These are phyloP conservation scores for Cordia subcordata DNA, from an alignment of 257 asterid genomes.

Conservation along the genomic window DNA sequence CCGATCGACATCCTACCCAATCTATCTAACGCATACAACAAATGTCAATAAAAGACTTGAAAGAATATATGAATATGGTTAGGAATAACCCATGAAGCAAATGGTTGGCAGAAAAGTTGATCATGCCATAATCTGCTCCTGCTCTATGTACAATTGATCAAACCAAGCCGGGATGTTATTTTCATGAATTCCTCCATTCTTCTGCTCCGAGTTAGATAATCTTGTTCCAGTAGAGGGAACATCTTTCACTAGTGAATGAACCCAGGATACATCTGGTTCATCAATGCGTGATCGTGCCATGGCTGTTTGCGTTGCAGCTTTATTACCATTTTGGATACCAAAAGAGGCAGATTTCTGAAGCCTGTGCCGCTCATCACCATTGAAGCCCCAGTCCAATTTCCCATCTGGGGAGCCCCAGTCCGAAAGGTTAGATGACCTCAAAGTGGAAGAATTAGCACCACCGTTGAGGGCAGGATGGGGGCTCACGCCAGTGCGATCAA, in stretches of 20 bases:
- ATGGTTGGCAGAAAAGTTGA: slow-evolving; percentile 6
- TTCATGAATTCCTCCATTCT: slow-evolving; percentile 29
- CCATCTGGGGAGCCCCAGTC: slow-evolving; percentile 87
- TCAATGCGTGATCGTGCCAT: slow-evolving; percentile 14
- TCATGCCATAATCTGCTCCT: slow-evolving; percentile 75
- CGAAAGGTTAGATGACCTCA: slow-evolving; percentile 32
- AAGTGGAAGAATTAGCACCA: slow-evolving; percentile 28
- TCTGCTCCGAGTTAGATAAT: slow-evolving; percentile 30
- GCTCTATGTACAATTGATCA: slow-evolving; percentile 89
- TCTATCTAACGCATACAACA: slow-evolving; percentile 2
- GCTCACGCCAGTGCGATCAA: slow-evolving; percentile 43
- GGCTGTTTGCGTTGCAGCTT: slow-evolving; percentile 3
- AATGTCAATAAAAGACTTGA: slow-evolving; percentile 12
- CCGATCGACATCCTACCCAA: neutral
- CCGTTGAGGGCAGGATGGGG: slow-evolving; percentile 21
- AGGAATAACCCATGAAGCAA: slow-evolving; percentile 11
- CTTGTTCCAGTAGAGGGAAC: slow-evolving; percentile 36
- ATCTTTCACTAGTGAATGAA: slow-evolving; percentile 67
- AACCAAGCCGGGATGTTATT: slow-evolving; percentile 53
- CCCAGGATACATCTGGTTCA: slow-evolving; percentile 90
- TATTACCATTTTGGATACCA: slow-evolving; percentile 25
- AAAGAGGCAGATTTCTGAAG: slow-evolving; percentile 31
- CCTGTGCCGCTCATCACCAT: slow-evolving; percentile 66
- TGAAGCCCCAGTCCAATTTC: slow-evolving; percentile 85
- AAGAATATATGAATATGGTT: slow-evolving; percentile 15